Evolutionary conservation across 345 rosid species (phyloP).

Genomic region (Eucalyptus curtisii): DNA sequence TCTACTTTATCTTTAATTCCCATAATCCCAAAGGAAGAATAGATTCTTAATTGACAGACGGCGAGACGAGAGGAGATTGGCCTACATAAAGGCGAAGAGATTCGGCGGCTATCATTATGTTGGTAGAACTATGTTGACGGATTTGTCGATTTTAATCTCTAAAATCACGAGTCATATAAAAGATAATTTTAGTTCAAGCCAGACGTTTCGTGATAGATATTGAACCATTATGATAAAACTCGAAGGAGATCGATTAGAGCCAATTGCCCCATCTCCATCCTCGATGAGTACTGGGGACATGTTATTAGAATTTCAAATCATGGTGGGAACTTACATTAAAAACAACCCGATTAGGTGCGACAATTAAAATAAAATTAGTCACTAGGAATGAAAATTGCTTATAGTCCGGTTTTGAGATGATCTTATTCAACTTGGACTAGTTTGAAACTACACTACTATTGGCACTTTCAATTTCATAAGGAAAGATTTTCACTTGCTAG

Average conservation of each 20-base stretch:
- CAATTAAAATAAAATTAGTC: neutral
- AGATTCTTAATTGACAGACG: neutral
- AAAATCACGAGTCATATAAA: neutral
- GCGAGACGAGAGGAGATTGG: neutral
- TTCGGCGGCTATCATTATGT: neutral
- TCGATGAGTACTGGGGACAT: neutral
- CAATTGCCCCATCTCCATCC: neutral
- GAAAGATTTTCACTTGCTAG: neutral
- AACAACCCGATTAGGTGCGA: neutral
- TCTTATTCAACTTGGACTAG: neutral
- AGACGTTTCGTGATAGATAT: accelerated
- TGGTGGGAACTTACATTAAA: neutral
- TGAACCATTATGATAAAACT: neutral
- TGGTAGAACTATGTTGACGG: neutral
- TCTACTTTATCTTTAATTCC: neutral
- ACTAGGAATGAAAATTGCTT: neutral
- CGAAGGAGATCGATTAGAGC: accelerated
- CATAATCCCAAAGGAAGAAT: neutral
- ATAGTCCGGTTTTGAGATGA: neutral
- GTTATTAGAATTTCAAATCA: neutral
- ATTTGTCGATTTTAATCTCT: neutral
- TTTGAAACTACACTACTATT: neutral
- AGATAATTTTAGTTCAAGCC: neutral
- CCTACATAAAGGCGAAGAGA: neutral
- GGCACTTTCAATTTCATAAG: neutral